phyloP scores from a whole-genome alignment of 1,284 basidiomycete genomes.

The Wallemia hederae region DNA sequence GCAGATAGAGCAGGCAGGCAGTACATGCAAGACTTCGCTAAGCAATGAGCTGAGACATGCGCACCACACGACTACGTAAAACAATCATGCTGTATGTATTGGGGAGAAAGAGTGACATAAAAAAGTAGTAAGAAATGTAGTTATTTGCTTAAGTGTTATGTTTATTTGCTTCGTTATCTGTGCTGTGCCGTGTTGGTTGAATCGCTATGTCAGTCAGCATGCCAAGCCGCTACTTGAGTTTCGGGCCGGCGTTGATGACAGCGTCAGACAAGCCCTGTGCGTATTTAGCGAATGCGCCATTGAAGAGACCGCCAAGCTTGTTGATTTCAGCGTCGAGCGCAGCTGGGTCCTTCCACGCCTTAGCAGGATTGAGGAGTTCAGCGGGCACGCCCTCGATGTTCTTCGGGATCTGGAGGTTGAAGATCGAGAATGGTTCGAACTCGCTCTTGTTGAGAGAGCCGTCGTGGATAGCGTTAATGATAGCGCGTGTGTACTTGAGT shows the following conservation, averaged over 20 bases:
- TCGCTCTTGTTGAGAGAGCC: conserved; percentile 62
- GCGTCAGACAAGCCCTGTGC: conserved; percentile 49
- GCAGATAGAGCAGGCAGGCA: background rate
- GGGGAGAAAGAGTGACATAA: background rate
- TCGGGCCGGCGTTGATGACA: conserved; percentile 48
- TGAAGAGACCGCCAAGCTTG: conserved; percentile 73
- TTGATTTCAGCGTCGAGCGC: conserved; percentile 57
- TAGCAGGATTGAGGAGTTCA: conserved; percentile 55
- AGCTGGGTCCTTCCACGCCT: conserved; percentile 60
- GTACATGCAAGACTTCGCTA: background rate
- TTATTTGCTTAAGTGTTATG: background rate
- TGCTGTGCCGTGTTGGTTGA: too few relatives aligned
- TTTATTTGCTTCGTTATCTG: background rate
- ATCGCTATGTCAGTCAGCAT: too few relatives aligned
- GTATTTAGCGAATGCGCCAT: conserved; percentile 66
- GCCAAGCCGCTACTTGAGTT: background rate
- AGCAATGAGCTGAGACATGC: too few relatives aligned
- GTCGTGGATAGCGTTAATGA: conserved; percentile 89
- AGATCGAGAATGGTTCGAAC: conserved; percentile 52
- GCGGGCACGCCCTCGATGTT: conserved; percentile 50
- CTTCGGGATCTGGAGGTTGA: conserved; percentile 55
- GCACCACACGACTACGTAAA: background rate
- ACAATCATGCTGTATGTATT: background rate
- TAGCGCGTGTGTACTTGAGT: conserved; percentile 77
- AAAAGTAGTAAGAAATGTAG: too few relatives aligned